These are phyloP conservation scores for Pseudogymnoascus sp. DNA, from an alignment of 2,329 filamentous ascomycete genomes.

Conservation along the genomic window DNA sequence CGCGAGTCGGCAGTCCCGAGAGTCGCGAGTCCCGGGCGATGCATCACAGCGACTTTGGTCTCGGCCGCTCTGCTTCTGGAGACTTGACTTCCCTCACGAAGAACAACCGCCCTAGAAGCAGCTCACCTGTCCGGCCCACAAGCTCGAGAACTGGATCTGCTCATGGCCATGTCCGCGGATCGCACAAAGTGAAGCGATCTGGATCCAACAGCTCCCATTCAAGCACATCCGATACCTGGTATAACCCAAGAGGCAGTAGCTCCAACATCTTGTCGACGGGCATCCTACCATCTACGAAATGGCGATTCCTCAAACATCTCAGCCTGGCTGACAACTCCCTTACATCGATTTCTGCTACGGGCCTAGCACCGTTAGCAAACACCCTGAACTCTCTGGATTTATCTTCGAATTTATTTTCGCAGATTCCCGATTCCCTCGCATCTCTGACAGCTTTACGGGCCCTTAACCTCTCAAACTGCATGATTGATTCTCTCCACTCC, in stretches of 20 bases:
- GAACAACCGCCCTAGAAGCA: constrained; percentile 57
- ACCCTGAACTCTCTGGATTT: constrained; percentile 89
- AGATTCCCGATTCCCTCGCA: constrained; percentile 86
- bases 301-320: constrained; percentile 89
- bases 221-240: constrained; percentile 60
- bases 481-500: constrained; percentile 92
- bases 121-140: constrained; percentile 70
- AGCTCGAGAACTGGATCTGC: constrained; percentile 62
- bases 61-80: constrained; percentile 24
- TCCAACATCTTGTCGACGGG: constrained; percentile 69
- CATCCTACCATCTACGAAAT: constrained; percentile 76
- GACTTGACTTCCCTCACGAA: constrained; percentile 27
- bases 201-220: constrained; percentile 92
- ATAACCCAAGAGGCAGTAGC: constrained; percentile 61
- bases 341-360: constrained; percentile 68
- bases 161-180: constrained; percentile 57
- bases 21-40: constrained; percentile 16
- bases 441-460: constrained; percentile 82
- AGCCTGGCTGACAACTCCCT: constrained; percentile 88
- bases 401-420: constrained; percentile 86
- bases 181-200: constrained; percentile 74
- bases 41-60: neutral
- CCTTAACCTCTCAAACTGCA: constrained; percentile 90
- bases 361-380: constrained; percentile 75
- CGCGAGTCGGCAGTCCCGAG: constrained; percentile 24